Evolutionary conservation across 257 asterid genomes (phyloP).

Genomic region (Salvia rosmarinus): DNA sequence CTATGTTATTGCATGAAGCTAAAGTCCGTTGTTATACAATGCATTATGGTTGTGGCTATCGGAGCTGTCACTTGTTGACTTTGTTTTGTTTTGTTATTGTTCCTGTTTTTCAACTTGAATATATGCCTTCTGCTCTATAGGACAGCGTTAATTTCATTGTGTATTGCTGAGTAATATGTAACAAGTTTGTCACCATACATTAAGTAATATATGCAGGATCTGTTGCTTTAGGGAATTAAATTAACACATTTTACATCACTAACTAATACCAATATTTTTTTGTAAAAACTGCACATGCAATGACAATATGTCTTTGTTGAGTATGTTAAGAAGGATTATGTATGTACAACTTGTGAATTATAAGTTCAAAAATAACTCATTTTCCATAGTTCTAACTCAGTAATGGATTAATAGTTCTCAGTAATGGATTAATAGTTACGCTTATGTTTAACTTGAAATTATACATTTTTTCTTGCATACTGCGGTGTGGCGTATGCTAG

Average conservation of each 20-base stretch:
- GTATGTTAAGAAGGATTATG: not conserved
- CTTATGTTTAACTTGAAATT: not conserved
- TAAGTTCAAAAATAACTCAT: not conserved
- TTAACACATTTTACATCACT: not conserved
- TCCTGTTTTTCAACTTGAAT: not conserved
- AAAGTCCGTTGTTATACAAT: not conserved
- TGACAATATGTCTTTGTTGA: not conserved
- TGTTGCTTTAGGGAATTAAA: not conserved
- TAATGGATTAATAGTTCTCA: not conserved
- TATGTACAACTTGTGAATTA: not conserved
- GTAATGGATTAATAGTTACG: not conserved
- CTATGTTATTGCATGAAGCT: not conserved
- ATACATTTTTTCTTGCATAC: constrained; percentile 5
- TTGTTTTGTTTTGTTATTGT: not conserved
- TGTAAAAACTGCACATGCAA: not conserved
- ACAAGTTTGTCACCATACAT: not conserved
- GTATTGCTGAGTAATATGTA: not conserved
- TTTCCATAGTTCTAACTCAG: not conserved
- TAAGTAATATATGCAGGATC: not conserved
- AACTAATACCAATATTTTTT: constrained; percentile 20
- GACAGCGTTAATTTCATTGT: not conserved
- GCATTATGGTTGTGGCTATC: constrained; percentile 2
- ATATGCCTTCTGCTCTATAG: not conserved
- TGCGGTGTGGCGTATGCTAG: not conserved
- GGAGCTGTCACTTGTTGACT: constrained; percentile 11